Evolutionary conservation across 768 basidiomycete species (phyloP).

Genomic region (Piloderma croceum): DNA sequence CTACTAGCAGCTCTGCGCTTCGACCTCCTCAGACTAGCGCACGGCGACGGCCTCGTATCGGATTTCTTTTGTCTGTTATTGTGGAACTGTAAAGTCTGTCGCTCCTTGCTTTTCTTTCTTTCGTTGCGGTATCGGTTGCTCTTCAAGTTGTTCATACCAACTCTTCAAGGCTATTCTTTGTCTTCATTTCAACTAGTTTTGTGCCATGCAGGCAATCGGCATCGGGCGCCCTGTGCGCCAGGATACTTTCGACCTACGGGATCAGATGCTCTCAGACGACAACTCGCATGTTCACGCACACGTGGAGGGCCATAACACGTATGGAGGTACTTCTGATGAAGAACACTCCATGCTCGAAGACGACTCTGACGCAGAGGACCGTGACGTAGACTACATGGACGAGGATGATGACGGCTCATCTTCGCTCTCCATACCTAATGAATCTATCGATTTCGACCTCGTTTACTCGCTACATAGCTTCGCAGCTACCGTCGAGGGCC

Average conservation of each 20-base stretch:
- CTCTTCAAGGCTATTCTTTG: no score
- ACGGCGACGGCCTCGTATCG: no score
- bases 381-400: slow-evolving; percentile 60
- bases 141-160: no score
- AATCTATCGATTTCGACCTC: slow-evolving; percentile 89
- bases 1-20: no score
- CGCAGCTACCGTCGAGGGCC: slow-evolving; percentile 96
- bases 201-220: background rate
- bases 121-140: no score
- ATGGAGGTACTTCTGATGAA: slow-evolving; percentile 52
- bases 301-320: slow-evolving; percentile 35
- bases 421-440: slow-evolving; percentile 81
- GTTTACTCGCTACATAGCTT: slow-evolving; percentile 95
- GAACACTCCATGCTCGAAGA: slow-evolving; percentile 82
- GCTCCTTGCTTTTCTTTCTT: no score
- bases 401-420: slow-evolving; percentile 78
- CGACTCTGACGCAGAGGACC: slow-evolving; percentile 71
- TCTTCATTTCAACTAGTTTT: no score
- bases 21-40: no score
- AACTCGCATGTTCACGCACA: slow-evolving; percentile 47
- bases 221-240: slow-evolving; percentile 29
- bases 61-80: no score
- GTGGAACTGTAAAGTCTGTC: no score
- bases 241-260: slow-evolving; percentile 71
- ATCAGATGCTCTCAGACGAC: slow-evolving; percentile 52